phyloP scores from a whole-genome alignment of 75 land plant species.

The Azolla pinnata region DNA sequence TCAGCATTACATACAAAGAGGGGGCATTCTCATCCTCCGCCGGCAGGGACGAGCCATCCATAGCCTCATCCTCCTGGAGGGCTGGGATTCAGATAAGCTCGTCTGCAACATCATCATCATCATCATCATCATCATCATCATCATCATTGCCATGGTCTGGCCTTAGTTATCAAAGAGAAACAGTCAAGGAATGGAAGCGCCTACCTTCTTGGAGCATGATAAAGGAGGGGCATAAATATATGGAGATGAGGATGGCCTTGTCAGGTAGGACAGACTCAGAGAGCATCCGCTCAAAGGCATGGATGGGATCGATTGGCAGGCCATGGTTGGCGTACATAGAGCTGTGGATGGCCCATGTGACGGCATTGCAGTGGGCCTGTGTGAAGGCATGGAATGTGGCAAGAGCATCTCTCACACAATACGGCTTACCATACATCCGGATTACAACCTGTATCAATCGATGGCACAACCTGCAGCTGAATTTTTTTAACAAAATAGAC shows the following conservation, averaged over 20 bases:
- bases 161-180: too few relatives aligned
- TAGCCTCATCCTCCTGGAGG: too few relatives aligned
- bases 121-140: too few relatives aligned
- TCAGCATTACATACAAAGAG: too few relatives aligned
- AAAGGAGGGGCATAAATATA: constrained; percentile 41
- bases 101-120: too few relatives aligned
- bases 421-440: constrained; percentile 32
- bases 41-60: too few relatives aligned
- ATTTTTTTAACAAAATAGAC: background rate
- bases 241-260: constrained; percentile 20
- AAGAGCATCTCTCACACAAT: constrained; percentile 14
- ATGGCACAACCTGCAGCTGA: background rate
- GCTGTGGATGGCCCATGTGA: constrained; percentile 35
- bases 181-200: too few relatives aligned
- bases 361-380: constrained; percentile 23
- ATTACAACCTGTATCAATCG: background rate
- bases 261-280: constrained; percentile 23
- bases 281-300: constrained; percentile 17
- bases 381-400: constrained; percentile 10
- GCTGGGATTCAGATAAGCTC: too few relatives aligned
- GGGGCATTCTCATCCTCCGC: too few relatives aligned
- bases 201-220: too few relatives aligned
- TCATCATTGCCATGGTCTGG: too few relatives aligned
- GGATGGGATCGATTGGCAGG: constrained; percentile 23
- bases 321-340: constrained; percentile 29